Percentiles rank a stretch among this genome's conserved stretches.
Conservation (phyloP, 2,329 filamentous ascomycete species). For the Aspergillus persii region DNA sequence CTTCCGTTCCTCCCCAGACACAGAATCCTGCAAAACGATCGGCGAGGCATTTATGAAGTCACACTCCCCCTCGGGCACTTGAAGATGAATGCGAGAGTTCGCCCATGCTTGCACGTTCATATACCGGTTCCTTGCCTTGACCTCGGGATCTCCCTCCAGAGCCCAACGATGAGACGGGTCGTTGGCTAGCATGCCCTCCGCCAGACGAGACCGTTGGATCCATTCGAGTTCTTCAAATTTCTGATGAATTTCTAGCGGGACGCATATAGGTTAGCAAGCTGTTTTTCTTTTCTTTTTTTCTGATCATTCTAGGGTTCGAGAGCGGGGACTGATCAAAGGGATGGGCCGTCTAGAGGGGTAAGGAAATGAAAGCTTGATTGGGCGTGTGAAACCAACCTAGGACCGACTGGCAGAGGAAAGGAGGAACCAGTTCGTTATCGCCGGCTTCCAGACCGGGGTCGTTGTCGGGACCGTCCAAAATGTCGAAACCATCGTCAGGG, state of each 20-base stretch:
- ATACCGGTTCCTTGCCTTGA: conserved; percentile 74
- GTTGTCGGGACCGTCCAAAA: conserved; percentile 24
- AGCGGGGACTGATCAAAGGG: not conserved
- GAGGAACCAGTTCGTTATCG: conserved; percentile 34
- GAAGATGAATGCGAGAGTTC: conserved; percentile 77
- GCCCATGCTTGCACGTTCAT: conserved; percentile 86
- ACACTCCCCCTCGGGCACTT: conserved; percentile 68
- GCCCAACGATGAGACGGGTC: conserved; percentile 56
- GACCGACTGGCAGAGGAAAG: conserved; percentile 39
- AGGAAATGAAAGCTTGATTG: conserved; percentile 9
- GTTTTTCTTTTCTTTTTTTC: too few relatives aligned
- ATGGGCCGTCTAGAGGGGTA: not conserved
- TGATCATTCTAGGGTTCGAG: not conserved
- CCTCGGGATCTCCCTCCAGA: conserved; percentile 56
- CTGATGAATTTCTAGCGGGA: conserved; percentile 51
- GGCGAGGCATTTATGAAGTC: conserved; percentile 84
- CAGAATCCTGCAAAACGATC: conserved; percentile 56
- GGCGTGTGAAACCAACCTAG: conserved; percentile 31
- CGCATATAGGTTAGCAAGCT: conserved; percentile 9
- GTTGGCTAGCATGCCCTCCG: conserved; percentile 44
- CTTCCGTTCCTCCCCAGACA: conserved; percentile 47
- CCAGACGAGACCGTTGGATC: conserved; percentile 56
- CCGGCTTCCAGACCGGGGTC: conserved; percentile 27
- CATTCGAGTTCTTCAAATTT: conserved; percentile 63
- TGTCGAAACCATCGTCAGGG: conserved; percentile 30